Base-by-base conservation (phyloP, 768 basidiomycete species). In the Pleurotus giganteus region DNA sequence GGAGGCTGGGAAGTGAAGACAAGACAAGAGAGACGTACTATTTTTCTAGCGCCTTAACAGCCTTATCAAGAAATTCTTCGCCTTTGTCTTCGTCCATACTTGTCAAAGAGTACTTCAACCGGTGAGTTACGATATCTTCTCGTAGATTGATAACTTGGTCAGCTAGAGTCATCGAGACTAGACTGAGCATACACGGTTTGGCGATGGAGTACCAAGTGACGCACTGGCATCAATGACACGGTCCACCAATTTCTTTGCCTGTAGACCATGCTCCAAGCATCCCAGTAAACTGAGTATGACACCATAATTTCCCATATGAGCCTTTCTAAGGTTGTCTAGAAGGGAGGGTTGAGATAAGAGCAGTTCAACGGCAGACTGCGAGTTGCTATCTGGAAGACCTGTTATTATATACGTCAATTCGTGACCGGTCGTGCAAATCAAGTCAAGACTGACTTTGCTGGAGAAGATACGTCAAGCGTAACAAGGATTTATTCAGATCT, bases 71-170 rank as follows among this genome's bases (percentile, higher is more conserved):
- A 56, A 78, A 76, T 4, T 73, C 72, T 45, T 84, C 83, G 12
- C 77, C 76, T 64, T 79, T 82, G 53, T 74, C 82, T 56, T 85
- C 80, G 63, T 89, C 80, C 72, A 89, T 82, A 19, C 84, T 84
- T 3, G 89, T 86, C 53, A 93, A 76, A 0, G 95, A 89, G 68
- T 97, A 97, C 57, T 84, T 87, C 42, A 98, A 74, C 15, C 97
- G 84, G 65, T 91, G 79, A 6, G 81, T 78, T 27, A 98, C 74
- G 32, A 98, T 88, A 57, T 91, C 89, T 71, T 98, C 95, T 44
- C 96, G 82, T 9, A 99, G 69, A 65, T 98, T 96, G 28, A 85
- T 84, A 17, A 98, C 93, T 54, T 95, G 92, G 66, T 96, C 94
- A 59, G 88, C 94, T 95, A 63, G 11, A 21, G 12, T 23, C 13